Evolutionary conservation across 148 eudicot genomes (phyloP).

Genomic region (Spergularia marina): DNA sequence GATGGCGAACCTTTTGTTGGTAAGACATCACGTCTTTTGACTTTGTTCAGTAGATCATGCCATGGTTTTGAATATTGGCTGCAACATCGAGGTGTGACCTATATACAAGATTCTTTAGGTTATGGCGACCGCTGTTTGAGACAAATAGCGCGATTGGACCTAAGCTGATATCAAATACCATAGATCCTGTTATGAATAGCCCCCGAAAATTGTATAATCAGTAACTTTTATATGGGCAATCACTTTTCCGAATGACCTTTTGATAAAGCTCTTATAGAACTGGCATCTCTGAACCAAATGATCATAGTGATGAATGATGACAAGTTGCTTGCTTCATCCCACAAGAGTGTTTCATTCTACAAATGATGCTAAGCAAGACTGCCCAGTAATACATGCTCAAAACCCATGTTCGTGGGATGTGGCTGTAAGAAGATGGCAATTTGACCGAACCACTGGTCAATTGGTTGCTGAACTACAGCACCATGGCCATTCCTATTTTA

Average conservation of each 20-base stretch:
- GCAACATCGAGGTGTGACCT: too few species aligned
- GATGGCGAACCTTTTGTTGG: constrained; percentile 85
- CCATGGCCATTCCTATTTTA: not conserved
- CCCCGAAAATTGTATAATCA: not conserved
- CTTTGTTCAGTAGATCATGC: not conserved
- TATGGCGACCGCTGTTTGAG: too few species aligned
- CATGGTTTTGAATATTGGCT: too few species aligned
- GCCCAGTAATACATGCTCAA: not conserved
- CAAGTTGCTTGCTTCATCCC: constrained; percentile 3
- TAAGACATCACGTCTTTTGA: constrained; percentile 24
- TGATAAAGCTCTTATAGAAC: not conserved
- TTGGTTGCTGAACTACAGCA: not conserved
- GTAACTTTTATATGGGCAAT: not conserved
- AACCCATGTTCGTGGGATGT: not conserved
- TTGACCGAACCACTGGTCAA: not conserved
- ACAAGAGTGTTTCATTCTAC: not conserved
- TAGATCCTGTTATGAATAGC: not conserved
- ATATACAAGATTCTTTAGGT: too few species aligned
- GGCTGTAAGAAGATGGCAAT: not conserved
- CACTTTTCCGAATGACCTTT: not conserved
- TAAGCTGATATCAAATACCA: too few species aligned
- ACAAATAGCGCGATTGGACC: too few species aligned
- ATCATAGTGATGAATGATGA: not conserved
- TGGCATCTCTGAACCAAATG: not conserved
- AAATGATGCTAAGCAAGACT: not conserved